These are phyloP conservation scores for Fistulinella prunicolor DNA, from an alignment of 768 basidiomycete species.

Conservation along the genomic window DNA sequence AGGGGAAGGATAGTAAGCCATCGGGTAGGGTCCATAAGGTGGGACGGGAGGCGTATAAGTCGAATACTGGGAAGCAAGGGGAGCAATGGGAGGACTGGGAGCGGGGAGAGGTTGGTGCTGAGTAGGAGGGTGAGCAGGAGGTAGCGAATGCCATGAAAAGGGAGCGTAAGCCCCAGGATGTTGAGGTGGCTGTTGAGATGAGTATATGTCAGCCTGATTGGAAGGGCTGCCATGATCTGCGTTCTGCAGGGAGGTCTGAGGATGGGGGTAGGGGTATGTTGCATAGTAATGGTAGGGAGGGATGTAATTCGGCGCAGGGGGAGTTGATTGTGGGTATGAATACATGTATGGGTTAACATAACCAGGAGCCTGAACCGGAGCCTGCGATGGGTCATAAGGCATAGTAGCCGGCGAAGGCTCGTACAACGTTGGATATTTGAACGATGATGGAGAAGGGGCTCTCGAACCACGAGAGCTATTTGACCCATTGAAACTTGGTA, in stretches of 20 bases:
- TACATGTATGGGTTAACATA: conserved; percentile 36
- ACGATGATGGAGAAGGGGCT: conserved; percentile 68
- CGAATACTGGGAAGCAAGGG: conserved; percentile 32
- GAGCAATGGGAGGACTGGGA: conserved; percentile 29
- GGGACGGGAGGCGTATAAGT: conserved; percentile 31
- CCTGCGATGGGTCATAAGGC: conserved; percentile 32
- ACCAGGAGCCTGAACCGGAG: conserved; percentile 27
- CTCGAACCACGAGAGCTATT: conserved; percentile 69
- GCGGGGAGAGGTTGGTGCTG: conserved; percentile 35
- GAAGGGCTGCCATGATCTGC: conserved; percentile 32
- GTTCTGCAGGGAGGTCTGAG: conserved; percentile 40
- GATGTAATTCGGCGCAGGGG: conserved; percentile 39
- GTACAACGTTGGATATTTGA: conserved; percentile 71
- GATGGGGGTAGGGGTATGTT: conserved; percentile 52
- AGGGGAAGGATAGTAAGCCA: conserved; percentile 32
- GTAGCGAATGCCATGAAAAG: conserved; percentile 35
- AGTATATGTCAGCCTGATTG: conserved; percentile 31
- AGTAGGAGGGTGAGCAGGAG: conserved; percentile 40
- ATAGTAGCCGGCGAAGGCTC: conserved; percentile 45
- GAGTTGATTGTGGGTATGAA: conserved; percentile 41
- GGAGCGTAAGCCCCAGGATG: conserved; percentile 30
- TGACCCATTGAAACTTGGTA: conserved; percentile 49
- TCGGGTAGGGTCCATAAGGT: conserved; percentile 36
- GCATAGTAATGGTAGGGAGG: conserved; percentile 41
- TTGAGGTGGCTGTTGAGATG: conserved; percentile 32